Conservation (phyloP, 2,329 filamentous ascomycete species). For the Xylariaceae sp. region DNA sequence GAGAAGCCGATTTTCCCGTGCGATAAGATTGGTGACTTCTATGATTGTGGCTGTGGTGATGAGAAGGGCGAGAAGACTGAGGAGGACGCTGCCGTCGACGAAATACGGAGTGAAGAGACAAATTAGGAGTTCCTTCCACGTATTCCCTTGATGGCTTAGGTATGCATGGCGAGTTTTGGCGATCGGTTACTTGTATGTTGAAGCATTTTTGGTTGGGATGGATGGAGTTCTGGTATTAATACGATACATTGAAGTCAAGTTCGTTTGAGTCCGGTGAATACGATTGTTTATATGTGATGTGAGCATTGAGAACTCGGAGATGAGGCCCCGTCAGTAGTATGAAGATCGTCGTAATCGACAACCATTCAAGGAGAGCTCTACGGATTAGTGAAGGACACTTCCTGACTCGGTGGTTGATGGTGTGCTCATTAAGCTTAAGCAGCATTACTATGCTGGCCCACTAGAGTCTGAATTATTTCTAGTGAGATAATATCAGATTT, state of each 20-base stretch:
- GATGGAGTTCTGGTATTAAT: constrained; percentile 11
- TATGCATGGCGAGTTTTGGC: background rate
- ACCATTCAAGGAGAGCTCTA: too few species aligned
- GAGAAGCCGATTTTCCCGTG: constrained; percentile 61
- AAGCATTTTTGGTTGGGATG: constrained; percentile 1
- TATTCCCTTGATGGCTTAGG: background rate
- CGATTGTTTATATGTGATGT: background rate
- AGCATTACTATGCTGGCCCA: too few species aligned
- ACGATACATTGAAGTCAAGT: constrained; percentile 9
- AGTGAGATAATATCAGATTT: too few species aligned
- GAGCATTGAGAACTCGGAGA: background rate
- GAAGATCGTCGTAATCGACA: background rate
- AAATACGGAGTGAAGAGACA: too few species aligned
- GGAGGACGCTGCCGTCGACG: too few species aligned
- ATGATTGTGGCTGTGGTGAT: constrained; percentile 68
- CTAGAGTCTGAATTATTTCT: too few species aligned
- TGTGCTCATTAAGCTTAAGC: too few species aligned
- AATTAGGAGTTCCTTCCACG: background rate
- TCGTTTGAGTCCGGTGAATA: background rate
- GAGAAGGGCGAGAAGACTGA: constrained; percentile 37
- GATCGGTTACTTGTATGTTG: background rate
- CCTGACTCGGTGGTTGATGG: too few species aligned
- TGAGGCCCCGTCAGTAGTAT: background rate
- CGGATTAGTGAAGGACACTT: too few species aligned
- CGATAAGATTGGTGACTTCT: constrained; percentile 62